These are phyloP conservation scores for Tanozyma kutaoensis DNA, from an alignment of 805 yeast genomes.

Conservation along the genomic window DNA sequence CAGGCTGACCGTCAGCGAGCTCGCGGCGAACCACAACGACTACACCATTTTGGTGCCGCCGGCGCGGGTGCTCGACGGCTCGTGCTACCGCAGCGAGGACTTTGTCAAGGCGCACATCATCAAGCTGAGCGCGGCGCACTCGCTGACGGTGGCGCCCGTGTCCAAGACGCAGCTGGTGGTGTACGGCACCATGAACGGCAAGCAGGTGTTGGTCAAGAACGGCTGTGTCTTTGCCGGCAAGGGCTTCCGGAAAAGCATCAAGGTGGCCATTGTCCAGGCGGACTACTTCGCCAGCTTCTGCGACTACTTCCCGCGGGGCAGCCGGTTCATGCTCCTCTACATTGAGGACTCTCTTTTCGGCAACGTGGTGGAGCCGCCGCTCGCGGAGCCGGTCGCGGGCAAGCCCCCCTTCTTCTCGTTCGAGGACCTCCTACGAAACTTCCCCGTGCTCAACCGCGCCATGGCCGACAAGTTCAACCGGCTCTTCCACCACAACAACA, in stretches of 20 bases:
- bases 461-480: constrained; percentile 24
- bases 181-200: constrained; percentile 41
- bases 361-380: background rate
- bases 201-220: constrained; percentile 41
- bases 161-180: constrained; percentile 26
- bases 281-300: constrained; percentile 42
- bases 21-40: constrained; percentile 32
- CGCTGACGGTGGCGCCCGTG: constrained; percentile 11
- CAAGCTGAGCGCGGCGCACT: constrained; percentile 12
- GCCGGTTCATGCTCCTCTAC: constrained; percentile 40
- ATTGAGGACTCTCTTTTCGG: constrained; percentile 27
- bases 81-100: constrained; percentile 40
- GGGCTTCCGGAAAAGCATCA: constrained; percentile 38
- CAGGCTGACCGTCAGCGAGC: constrained; percentile 29
- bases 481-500: constrained; percentile 28
- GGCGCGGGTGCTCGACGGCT: constrained; percentile 26
- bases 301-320: constrained; percentile 44
- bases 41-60: constrained; percentile 57
- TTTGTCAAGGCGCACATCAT: constrained; percentile 55
- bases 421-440: constrained; percentile 22
- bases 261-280: constrained; percentile 29
- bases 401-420: constrained; percentile 10
- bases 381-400: background rate
- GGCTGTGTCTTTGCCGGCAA: constrained; percentile 41
- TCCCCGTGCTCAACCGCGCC: constrained; percentile 24